These are phyloP conservation scores for Mycosphaerella sp. DNA, from an alignment of 2,329 filamentous ascomycete species.

Conservation along the genomic window DNA sequence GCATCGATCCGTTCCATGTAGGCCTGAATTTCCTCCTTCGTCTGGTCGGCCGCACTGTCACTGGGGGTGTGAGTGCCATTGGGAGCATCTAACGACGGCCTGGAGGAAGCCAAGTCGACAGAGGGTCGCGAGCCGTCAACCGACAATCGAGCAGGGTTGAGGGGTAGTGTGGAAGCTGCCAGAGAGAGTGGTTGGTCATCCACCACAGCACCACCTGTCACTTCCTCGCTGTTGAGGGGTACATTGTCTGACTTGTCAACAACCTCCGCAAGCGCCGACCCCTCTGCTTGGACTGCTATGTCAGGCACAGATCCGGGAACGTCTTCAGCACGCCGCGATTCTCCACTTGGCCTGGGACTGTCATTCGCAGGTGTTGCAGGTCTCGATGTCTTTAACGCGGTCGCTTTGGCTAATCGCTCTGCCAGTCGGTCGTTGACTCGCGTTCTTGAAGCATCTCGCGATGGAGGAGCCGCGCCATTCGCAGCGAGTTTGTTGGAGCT, in stretches of 20 bases:
- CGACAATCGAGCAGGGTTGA: slow-evolving; percentile 32
- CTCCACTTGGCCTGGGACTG: slow-evolving; percentile 42
- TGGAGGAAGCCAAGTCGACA: slow-evolving; percentile 6
- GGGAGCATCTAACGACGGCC: slow-evolving; percentile 20
- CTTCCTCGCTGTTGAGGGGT: background rate
- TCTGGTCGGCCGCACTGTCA: slow-evolving; percentile 40
- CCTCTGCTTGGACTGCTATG: slow-evolving; percentile 15
- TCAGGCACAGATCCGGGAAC: slow-evolving; percentile 23
- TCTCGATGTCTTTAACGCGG: slow-evolving; percentile 64
- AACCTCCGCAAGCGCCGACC: slow-evolving; percentile 1
- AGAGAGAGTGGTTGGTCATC: slow-evolving; percentile 19
- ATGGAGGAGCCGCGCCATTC: slow-evolving; percentile 40
- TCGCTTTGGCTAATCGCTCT: slow-evolving; percentile 79
- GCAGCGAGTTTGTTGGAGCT: slow-evolving; percentile 24
- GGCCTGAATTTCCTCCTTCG: slow-evolving; percentile 74
- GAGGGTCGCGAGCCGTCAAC: slow-evolving; percentile 24
- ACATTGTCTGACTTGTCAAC: background rate
- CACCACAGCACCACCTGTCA: slow-evolving; percentile 1
- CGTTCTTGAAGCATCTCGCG: slow-evolving; percentile 59
- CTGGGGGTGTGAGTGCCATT: slow-evolving; percentile 25
- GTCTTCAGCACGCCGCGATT: slow-evolving; percentile 36
- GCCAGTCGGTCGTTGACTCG: slow-evolving; percentile 76
- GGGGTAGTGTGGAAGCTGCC: slow-evolving; percentile 30
- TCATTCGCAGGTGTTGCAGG: slow-evolving; percentile 48
- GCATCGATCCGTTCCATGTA: slow-evolving; percentile 89